Base-by-base conservation (phyloP, 2,329 filamentous ascomycete species). In the Cordyceps farinosa region DNA sequence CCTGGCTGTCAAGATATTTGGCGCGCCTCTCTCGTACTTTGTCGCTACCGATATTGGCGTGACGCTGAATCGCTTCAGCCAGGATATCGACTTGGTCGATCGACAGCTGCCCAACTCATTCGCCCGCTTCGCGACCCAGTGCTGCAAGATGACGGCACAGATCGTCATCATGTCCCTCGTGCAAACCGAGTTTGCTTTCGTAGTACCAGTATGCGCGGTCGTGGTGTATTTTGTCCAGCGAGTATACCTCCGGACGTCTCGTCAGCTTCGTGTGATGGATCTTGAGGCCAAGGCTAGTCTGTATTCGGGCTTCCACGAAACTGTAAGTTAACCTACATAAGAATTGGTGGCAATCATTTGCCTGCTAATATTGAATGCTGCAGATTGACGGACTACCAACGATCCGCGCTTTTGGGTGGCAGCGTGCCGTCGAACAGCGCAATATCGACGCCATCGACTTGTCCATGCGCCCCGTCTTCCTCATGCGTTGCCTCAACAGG, bases 201-300 rank as follows among this genome's bases (percentile, higher is more conserved):
- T 75, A 0, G 72, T 85, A 13, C 83, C 84, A 0, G 57, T 78
- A 7, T 67, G 65, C 7, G 15, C 66, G 1, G 17, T 67, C 29
- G 63, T 65, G 9, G 64, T 71, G 3, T 73, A 70, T 45, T 47
- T 69, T n/a, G 50, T 74, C 3, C 70, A 72, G 47, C 67, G 65
- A 8, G 51, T 69, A 29, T 71, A 71, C 30, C 74, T 87, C 1
- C 76, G 79, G 6, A 86, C 84, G 0, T 85, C 84, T 0, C 78
- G 84, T 0, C 84, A 86, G 66, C 72, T 87, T 3, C 80, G 83
- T 44, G 76, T 82, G 13, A 69, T 86, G 34, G 84, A 86, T 55
- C 74, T 87, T 1, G 82, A 86, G 66, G 78, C 82, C 0, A 80
- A 80, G 54, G 77, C 83, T 0, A 79, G 78, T 0, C 72, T 86